Base-by-base conservation (phyloP, 768 basidiomycete genomes). In the Paxillus involutus region DNA sequence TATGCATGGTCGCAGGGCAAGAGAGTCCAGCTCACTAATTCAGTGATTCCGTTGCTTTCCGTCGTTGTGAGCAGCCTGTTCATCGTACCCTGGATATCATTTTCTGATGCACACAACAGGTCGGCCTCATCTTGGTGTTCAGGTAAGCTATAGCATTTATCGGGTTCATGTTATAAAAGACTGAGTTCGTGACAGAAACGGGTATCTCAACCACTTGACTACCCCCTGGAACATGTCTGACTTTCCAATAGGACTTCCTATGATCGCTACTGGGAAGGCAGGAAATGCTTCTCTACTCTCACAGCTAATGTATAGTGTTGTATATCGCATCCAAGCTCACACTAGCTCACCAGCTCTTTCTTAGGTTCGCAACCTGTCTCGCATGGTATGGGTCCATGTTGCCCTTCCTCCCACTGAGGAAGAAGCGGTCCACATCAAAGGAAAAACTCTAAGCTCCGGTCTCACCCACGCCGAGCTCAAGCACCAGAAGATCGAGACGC, bases 51-150 rank as follows among this genome's bases (percentile, higher is more conserved):
- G 1, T 72, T 97, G 48, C 79, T 96, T 32, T 91, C 91, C 11
- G 91, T 97, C 12, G 94, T 96, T 60, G 94, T 91, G 65, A 70
- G 89, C 74, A n/a, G 21, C 10, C 7, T 16, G 26, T 44, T 40
- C 35, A 12, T 21, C 13, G 40, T 26, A 12, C n/a, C 17, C 17
- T 14, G 4, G 16, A 43, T 51, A 19, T 26, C 30, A 21, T 33
- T 39, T 39, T 48, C 32, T 53, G 52, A 61, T 26, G 45, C 32
- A 11, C 55, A 29, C 14, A 14, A 6, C 44, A 91, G 89, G 90
- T 95, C 48, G 94, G 93, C 60, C 77, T 97, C 53, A 85, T 96
- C 51, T 77, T 96, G 33, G 93, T 94, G 3, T 94, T 93, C 68
- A 81, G 91, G 91, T 85, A 58, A 63, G 81, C 56, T 48, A 16